These are phyloP conservation scores for Linnemannia elongata DNA, from an alignment of 192 early-diverging fungal species.

Conservation along the genomic window DNA sequence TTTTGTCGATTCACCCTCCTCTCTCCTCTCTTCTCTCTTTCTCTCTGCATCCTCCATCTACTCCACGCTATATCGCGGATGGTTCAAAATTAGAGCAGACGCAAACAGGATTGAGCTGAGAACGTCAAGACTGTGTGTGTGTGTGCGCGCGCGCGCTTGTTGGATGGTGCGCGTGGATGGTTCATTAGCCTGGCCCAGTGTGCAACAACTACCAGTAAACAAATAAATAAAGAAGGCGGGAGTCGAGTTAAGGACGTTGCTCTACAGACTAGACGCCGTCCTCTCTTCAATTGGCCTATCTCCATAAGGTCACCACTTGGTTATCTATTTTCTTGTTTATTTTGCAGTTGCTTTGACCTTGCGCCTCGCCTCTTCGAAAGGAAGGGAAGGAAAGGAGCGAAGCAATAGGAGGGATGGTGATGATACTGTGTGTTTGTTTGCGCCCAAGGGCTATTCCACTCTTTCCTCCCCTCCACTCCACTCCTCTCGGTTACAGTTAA, in stretches of 20 bases:
- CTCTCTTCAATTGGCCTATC: neutral
- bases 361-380: neutral
- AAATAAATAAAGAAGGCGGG: neutral
- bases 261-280: conserved; percentile 2
- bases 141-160: neutral
- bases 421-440: neutral
- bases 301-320: neutral
- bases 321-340: neutral
- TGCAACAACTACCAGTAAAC: neutral
- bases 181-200: neutral
- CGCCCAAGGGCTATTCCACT: neutral
- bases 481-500: neutral
- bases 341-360: neutral
- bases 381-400: neutral
- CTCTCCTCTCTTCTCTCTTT: neutral
- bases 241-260: neutral
- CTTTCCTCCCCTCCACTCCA: neutral
- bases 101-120: neutral
- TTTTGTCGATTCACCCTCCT: neutral
- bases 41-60: too few relatives aligned
- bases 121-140: neutral
- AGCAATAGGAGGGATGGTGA: neutral
- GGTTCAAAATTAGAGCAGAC: neutral
- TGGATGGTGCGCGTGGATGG: neutral
- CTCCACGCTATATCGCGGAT: neutral